Conservation (phyloP, 2,329 filamentous ascomycete species). For the Pseudogymnoascus pannorum region DNA sequence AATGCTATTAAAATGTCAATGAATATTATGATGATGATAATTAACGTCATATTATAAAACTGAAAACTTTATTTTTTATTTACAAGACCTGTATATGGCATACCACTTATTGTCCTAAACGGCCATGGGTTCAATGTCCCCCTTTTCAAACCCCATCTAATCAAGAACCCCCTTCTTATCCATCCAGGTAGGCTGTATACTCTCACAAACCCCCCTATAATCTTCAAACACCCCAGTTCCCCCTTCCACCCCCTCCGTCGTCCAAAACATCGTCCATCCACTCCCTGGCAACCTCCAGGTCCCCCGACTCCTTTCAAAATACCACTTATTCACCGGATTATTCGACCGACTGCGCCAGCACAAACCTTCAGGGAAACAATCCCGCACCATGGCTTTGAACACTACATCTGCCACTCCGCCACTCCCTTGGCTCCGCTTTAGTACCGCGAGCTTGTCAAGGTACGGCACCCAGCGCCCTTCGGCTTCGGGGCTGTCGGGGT, state of each 20-base stretch:
- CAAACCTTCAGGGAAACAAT: constrained; percentile 80
- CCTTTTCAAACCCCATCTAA: constrained; percentile 26
- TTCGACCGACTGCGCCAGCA: constrained; percentile 85
- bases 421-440: constrained; percentile 79
- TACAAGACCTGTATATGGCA: not conserved
- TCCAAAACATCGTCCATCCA: constrained; percentile 99
- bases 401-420: constrained; percentile 92
- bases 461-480: constrained; percentile 72
- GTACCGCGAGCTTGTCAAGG: constrained; percentile 93
- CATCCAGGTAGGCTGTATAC: constrained; percentile 56
- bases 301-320: constrained; percentile 83
- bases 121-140: not conserved
- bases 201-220: constrained; percentile 68
- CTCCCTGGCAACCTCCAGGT: constrained; percentile 74
- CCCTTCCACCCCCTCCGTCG: constrained; percentile 58
- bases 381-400: constrained; percentile 89
- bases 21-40: too few species aligned
- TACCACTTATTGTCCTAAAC: not conserved
- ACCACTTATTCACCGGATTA: constrained; percentile 99
- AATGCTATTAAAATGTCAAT: too few species aligned
- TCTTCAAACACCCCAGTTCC: constrained; percentile 53
- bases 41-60: not conserved
- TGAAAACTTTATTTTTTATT: not conserved
- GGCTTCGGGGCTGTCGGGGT: constrained; percentile 45
- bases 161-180: constrained; percentile 53